phyloP scores from a whole-genome alignment of 75 land plant species.

The Azolla pinnata region DNA sequence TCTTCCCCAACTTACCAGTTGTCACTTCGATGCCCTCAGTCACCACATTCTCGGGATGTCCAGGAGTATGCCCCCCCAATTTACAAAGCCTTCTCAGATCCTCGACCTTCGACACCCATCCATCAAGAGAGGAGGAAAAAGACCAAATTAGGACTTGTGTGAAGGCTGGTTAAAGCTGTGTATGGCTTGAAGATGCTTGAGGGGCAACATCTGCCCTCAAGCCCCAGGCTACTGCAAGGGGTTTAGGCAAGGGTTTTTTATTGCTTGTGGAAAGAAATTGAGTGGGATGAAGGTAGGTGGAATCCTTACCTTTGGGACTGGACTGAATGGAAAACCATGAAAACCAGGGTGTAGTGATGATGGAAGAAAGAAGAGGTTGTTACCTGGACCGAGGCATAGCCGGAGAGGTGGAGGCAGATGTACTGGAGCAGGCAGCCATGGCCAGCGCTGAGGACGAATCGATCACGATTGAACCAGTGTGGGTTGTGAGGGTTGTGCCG shows the following conservation, averaged over 20 bases:
- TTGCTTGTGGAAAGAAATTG: too few species aligned
- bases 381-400: conserved; percentile 61
- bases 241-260: too few species aligned
- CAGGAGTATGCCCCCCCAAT: conserved; percentile 47
- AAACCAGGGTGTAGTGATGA: too few species aligned
- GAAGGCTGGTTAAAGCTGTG: too few species aligned
- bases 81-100: conserved; percentile 45
- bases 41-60: conserved; percentile 56
- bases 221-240: too few species aligned
- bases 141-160: too few species aligned
- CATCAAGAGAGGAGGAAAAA: too few species aligned
- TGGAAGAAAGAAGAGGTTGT: neutral
- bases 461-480: conserved; percentile 62
- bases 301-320: too few species aligned
- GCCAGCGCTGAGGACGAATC: conserved; percentile 67
- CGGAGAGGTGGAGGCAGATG: conserved; percentile 59
- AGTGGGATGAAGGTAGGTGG: too few species aligned
- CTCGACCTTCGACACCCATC: conserved; percentile 33
- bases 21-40: conserved; percentile 62
- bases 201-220: too few species aligned
- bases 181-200: too few species aligned
- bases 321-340: too few species aligned
- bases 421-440: conserved; percentile 72
- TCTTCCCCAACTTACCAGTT: conserved; percentile 36
- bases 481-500: conserved; percentile 53